Percentiles rank a stretch among this genome's conserved stretches.
phyloP scores from a whole-genome alignment of 2,329 filamentous ascomycete species.

The Aureobasidium sp. region DNA sequence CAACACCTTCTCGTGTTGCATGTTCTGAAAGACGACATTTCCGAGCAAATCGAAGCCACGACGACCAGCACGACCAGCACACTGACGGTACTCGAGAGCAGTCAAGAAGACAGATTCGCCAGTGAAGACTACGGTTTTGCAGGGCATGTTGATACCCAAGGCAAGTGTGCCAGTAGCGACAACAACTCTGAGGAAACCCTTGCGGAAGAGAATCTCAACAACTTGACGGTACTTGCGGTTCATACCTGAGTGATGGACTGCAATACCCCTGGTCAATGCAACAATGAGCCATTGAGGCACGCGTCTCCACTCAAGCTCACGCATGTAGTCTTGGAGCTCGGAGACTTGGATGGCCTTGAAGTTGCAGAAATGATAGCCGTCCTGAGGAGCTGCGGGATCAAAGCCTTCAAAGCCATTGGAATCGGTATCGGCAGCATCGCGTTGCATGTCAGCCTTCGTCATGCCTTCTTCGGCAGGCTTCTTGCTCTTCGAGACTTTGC shows the following conservation, averaged over 20 bases:
- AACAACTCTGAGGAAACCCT: conserved; percentile 62
- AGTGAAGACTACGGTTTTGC: conserved; percentile 71
- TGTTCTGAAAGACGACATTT: conserved; percentile 70
- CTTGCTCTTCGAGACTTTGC: conserved; percentile 37
- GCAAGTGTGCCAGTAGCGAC: conserved; percentile 70
- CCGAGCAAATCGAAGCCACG: conserved; percentile 74
- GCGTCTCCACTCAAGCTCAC: conserved; percentile 45
- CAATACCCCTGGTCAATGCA: conserved; percentile 60
- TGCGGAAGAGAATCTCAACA: conserved; percentile 68
- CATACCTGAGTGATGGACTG: conserved; percentile 73
- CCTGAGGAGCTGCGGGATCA: conserved; percentile 56
- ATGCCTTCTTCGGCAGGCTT: conserved; percentile 40
- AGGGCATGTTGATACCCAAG: conserved; percentile 77
- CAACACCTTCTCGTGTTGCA: conserved; percentile 54
- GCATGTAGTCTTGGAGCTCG: conserved; percentile 52
- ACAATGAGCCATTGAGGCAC: conserved; percentile 50
- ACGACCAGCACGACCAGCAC: conserved; percentile 68
- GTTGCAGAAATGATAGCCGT: conserved; percentile 61
- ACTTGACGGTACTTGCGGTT: conserved; percentile 68
- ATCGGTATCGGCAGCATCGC: conserved; percentile 51
- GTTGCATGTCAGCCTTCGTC: conserved; percentile 51
- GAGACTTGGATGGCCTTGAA: conserved; percentile 49
- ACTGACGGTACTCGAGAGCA: conserved; percentile 69
- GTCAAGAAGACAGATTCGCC: conserved; percentile 68
- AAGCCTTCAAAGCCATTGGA: conserved; percentile 56